Evolutionary conservation across 768 basidiomycete species (phyloP), one percentile per base, ranked within the genome.

Genomic region (Pisolithus orientalis): DNA sequence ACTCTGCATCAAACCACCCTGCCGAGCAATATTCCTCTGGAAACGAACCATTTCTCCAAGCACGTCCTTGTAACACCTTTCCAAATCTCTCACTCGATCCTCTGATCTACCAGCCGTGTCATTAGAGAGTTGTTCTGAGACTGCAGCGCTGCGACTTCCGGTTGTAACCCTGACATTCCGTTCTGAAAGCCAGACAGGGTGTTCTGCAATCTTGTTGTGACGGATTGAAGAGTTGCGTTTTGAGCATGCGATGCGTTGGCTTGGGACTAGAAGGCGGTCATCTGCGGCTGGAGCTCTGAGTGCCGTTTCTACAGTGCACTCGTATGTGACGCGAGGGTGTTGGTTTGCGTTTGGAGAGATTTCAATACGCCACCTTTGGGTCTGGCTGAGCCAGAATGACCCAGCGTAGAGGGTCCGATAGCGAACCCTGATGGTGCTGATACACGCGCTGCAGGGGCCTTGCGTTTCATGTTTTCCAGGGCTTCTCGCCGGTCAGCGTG

Each of bases 1-100:
- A 59, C 80, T 82, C 69, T 90, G 86, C 80, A 90, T 85, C 50
- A 92, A 66, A 39, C 80, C 82, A 59, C 94, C 92, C 72, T 92
- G 90, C 68, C 90, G 85, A 32, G 85, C 87, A 80, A 85, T 80
- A 58, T 80, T 82, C 54, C 80, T 71, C 68, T 87, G 85, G 64
- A 85, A 85, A 58, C 77, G 75, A 61, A 85, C 83, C 75, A 88
- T 80, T 67, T 87, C 85, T 57, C 75, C 75, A 34, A 87, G 78
- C 45, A 85, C 80, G 52, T 79, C 80, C 64, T 84, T 80, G 65
- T 87, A 86, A 60, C 80, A 80, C 50, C 72, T 72, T 61, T 84
- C 82, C 13, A 87, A 70, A 47, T 74, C 78, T 25, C 75, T 75
- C 55, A 85, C 72, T 47, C 82, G 80, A 3, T 73, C 66, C 53